Evolutionary conservation across 202 grass and related monocot species (phyloP), one percentile per base, ranked within the genome.

Genomic region (Panicum virgatum): DNA sequence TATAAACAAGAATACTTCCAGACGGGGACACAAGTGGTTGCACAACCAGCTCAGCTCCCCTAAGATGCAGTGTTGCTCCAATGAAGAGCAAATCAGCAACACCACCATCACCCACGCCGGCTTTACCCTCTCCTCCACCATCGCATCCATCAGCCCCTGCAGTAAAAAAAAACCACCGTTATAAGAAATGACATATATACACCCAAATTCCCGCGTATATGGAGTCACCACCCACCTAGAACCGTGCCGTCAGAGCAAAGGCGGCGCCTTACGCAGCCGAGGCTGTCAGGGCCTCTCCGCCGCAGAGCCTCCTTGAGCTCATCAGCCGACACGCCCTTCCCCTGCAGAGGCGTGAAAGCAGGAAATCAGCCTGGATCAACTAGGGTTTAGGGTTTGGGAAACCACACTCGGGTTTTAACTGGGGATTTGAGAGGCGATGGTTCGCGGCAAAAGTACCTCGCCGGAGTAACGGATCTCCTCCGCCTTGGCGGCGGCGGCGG

Each of bases 1-100:
- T 98, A 69, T 90, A 98, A 54, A 95, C 80, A 69, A 98, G 83
- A 83, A 98, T 82, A 79, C 75, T 98, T 84, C 92, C 89, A 46
- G 73, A 89, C 42, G 75, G 56, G 51, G 81, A 72, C 11, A 88
- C 68, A 22, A 90, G 50, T 0, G 96, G 96, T 85, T 95, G 96
- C 18, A 43, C 84, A 80, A 95, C 72, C 11, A 69, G 64, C 77
- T 76, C 85, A 80, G 77, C 59, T 74, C 92, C 88, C 83, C 90
- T 90, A 75, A 98, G 90, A 66, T 98, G 96, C 74, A 95, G 86
- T 20, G 85, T 92, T 7, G 96, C 88, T 5, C 90, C 92, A 3
- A 98, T 44, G 82, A 98, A 88, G 60, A 86, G 75, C 73, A 95
- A 32, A 72, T 95, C 88, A 3, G 68, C 51, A 53, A 53, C 37